Base-by-base conservation (phyloP, 1,139 yeast species). In the Arxiozyma slooffiae region DNA sequence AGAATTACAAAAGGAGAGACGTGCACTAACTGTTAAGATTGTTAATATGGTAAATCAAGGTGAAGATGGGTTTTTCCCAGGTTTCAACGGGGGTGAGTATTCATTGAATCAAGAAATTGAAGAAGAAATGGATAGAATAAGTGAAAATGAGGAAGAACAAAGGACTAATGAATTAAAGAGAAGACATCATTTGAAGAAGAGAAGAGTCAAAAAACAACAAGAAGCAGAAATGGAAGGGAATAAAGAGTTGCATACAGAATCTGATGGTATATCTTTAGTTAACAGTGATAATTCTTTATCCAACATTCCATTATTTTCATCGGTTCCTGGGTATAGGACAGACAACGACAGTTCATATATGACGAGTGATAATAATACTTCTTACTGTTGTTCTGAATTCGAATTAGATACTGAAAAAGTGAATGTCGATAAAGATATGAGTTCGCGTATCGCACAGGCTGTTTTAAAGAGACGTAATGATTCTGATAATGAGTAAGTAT, bases 51-150 rank as follows among this genome's bases (percentile, higher is more conserved):
- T 83, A 56, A 77, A 81, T 54, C 75, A 71, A 47, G 72, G 80
- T 48, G 89, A 89, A 1, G 86, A 87, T 0, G 75, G 71, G 40
- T 74, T 83, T 47, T 82, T 81, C 62, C 81, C 82, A 7, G 85
- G 80, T 59, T 74, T 79, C 22, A 73, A 78, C 17, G 53, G 51
- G 22, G 60, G 22, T 42, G 45, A 42, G 26, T 23, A 23, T 14
- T 26, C 47, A 4, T 26, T 41, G 30, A 21, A 41, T 17, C 38
- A 52, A 36, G 51, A 53, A 3, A 51, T 55, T 30, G 53, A 53
- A 44, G 52, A 52, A 39, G 60, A 60, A n/a, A n/a, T n/a, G n/a
- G n/a, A n/a, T n/a, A n/a, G n/a, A 24, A 56, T 56, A 42, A 56
- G 56, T 39, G 60, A 57, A 24, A 54, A 53, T 16, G 47, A 44